Conservation (phyloP, 331 rosid species). For the Quercus phellos region DNA sequence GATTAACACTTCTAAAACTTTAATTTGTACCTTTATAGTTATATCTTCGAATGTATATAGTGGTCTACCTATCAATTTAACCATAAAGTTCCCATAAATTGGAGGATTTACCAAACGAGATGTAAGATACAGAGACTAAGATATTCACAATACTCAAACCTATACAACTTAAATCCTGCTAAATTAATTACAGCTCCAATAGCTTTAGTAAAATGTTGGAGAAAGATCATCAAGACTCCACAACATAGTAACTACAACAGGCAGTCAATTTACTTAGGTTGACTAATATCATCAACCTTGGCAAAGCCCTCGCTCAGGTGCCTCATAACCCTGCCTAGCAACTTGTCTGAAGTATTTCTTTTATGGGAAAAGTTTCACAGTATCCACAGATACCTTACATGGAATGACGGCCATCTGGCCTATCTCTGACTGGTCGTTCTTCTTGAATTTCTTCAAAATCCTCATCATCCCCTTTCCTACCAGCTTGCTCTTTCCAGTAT, state of each 20-base stretch:
- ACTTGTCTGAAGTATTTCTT: background rate
- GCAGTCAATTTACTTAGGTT: background rate
- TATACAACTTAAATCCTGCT: conserved; percentile 37
- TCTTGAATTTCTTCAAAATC: conserved; percentile 87
- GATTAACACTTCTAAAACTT: background rate
- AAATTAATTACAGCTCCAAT: conserved; percentile 16
- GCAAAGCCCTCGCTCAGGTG: background rate
- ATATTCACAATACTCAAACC: conserved; percentile 33
- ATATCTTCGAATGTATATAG: background rate
- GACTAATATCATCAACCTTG: background rate
- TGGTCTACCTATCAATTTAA: background rate
- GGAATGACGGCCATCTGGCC: conserved; percentile 57
- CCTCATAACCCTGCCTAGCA: background rate
- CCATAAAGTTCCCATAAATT: background rate
- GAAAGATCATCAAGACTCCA: conserved; percentile 6
- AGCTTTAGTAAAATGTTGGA: conserved; percentile 5
- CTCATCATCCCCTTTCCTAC: conserved; percentile 76
- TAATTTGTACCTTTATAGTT: background rate
- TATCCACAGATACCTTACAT: conserved; percentile 32
- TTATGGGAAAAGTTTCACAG: background rate
- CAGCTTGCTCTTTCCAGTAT: conserved; percentile 98
- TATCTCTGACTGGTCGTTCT: conserved; percentile 54
- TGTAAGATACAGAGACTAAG: background rate
- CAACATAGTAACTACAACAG: background rate
- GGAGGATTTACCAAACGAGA: background rate